phyloP scores from a whole-genome alignment of 208 protist species.

The Ichthyophonus hoferi region DNA sequence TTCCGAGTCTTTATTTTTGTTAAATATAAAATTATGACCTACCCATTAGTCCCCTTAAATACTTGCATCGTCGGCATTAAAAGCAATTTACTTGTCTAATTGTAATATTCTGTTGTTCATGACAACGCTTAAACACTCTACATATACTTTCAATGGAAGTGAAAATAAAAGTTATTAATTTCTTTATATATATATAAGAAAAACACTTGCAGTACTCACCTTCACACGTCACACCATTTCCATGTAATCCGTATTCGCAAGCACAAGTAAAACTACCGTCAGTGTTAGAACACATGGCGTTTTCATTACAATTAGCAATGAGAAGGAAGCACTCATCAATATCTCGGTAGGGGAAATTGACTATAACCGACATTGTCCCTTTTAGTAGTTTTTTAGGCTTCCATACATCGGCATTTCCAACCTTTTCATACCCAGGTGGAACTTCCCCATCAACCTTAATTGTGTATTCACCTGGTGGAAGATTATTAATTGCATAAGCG shows the following conservation, averaged over 20 bases:
- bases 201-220: too few relatives aligned
- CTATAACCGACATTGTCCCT: neutral
- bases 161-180: too few relatives aligned
- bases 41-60: too few relatives aligned
- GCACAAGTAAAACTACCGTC: slow-evolving; percentile 12
- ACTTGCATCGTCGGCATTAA: too few relatives aligned
- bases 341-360: neutral
- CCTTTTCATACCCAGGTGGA: neutral
- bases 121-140: too few relatives aligned
- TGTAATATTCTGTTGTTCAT: too few relatives aligned
- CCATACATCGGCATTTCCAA: neutral
- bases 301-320: slow-evolving; percentile 2
- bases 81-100: too few relatives aligned
- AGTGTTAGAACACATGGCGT: slow-evolving; percentile 25
- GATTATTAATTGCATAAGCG: neutral
- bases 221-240: neutral
- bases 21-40: too few relatives aligned
- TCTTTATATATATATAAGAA: too few relatives aligned
- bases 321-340: neutral
- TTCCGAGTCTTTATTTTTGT: too few relatives aligned
- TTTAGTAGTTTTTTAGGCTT: neutral
- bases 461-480: neutral
- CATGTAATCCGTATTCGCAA: neutral
- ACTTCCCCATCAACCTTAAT: neutral
- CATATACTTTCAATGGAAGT: too few relatives aligned